Conservation (phyloP, 2,329 filamentous ascomycete genomes). For the Westerdykella sp. region DNA sequence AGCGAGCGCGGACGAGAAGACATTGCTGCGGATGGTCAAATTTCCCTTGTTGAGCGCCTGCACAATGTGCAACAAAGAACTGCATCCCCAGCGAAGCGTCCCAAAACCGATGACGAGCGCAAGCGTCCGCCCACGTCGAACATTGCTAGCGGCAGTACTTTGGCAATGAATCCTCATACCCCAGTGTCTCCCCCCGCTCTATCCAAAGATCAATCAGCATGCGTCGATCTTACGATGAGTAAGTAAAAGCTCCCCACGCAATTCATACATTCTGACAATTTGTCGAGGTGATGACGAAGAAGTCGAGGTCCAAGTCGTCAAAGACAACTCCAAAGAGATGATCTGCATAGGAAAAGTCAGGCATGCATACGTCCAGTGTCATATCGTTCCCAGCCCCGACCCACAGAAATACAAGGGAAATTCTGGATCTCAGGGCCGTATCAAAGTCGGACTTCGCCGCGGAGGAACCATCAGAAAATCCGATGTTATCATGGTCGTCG, state of each 20-base stretch:
- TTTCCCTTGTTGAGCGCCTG: conserved; percentile 65
- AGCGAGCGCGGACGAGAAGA: conserved; percentile 20
- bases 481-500: conserved; percentile 69
- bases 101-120: conserved; percentile 22
- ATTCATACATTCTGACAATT: conserved; percentile 16
- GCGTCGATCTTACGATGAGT: conserved; percentile 35
- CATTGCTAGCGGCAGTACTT: conserved; percentile 24
- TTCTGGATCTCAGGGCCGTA: conserved; percentile 55
- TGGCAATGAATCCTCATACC: conserved; percentile 40
- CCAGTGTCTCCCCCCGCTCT: conserved; percentile 14
- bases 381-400: conserved; percentile 62
- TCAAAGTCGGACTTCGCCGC: conserved; percentile 65
- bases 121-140: conserved; percentile 13
- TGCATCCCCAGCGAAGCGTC: conserved; percentile 43
- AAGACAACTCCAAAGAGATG: conserved; percentile 59
- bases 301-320: conserved; percentile 50
- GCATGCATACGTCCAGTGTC: conserved; percentile 59
- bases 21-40: conserved; percentile 40
- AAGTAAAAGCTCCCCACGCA: conserved; percentile 3
- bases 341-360: conserved; percentile 78
- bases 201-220: neutral
- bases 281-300: conserved; percentile 51
- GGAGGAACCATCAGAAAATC: conserved; percentile 49
- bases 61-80: conserved; percentile 67
- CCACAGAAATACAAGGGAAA: conserved; percentile 56